Conservation (phyloP, 176 grass and related monocot species). For the Microstegium vimineum region DNA sequence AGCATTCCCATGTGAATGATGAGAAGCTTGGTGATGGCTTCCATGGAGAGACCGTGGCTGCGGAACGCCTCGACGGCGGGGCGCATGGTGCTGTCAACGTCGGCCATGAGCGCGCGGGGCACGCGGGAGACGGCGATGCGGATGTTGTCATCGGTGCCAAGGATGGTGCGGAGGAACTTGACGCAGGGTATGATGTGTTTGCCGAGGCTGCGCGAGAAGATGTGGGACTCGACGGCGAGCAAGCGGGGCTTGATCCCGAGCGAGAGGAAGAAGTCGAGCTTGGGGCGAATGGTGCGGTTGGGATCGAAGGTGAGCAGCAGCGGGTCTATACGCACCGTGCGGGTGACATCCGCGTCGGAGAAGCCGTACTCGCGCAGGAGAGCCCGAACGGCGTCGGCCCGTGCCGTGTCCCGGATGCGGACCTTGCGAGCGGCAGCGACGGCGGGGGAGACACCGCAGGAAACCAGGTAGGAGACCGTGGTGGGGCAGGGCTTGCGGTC, state of each 20-base stretch:
- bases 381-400: constrained; percentile 6
- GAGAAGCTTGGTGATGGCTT: constrained; percentile 23
- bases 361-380: constrained; percentile 44
- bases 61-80: constrained; percentile 31
- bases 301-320: constrained; percentile 4
- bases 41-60: not conserved
- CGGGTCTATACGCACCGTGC: not conserved
- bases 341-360: constrained; percentile 26
- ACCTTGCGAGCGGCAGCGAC: not conserved
- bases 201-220: constrained; percentile 24
- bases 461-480: constrained; percentile 22
- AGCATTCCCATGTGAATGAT: not conserved
- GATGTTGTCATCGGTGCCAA: constrained; percentile 8
- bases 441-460: constrained; percentile 31
- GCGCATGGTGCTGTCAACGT: constrained; percentile 2
- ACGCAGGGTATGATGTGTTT: constrained; percentile 29
- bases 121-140: not conserved
- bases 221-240: not conserved
- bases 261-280: constrained; percentile 43
- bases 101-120: not conserved
- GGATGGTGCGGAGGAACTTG: constrained; percentile 26
- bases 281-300: constrained; percentile 29
- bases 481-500: not conserved
- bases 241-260: constrained; percentile 13
- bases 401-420: constrained; percentile 23